Base-by-base conservation (phyloP, 306 rosid species). In the Quercus engelmannii region DNA sequence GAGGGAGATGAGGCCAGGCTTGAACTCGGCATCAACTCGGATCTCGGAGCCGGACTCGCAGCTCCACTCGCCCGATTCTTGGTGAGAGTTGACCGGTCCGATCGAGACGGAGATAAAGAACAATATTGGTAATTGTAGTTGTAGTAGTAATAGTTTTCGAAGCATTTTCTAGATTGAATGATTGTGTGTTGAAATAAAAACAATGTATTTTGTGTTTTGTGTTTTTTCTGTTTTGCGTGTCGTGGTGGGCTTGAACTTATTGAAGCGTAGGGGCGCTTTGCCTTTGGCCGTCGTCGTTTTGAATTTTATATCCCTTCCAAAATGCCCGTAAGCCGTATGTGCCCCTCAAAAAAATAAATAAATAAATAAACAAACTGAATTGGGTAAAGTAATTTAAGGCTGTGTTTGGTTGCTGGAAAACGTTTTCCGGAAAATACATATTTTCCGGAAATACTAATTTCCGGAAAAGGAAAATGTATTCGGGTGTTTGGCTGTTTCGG, bases 41-140 rank as follows among this genome's bases (percentile, higher is more conserved):
- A 86, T 86, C 80, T 87, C 98, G 43, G 93, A 85, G 79, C 75
- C 88, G 63, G 92, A 84, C 12, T 90, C 89, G 81, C 99, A 95
- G 71, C 82, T 86, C 99, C 99, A 95, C 12, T 77, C 83, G 49
- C 98, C 98, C 35, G 93, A 87, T 61, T 95, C 99, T 54, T 91
- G 38, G 86, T 95, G 97, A 30, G 98, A 90, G 75, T 85, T 35
- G 56, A 89, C 92, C 75, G 75, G 74, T 33, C 74, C 79, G 78
- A 91, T 83, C 72, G 82, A 75, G 43, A 73, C 64, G 15, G 75
- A 64, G 25, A 71, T 75, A 4, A 78, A 63, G 5, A 88, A 33
- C 1, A 88, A 38, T 3, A 89, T 28, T 17, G 89, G 8, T 0
- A 85, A 14, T 35, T 18, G 51, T 0, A 84, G 75, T 4, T 49